Conservation (phyloP, 179 eudicot species). For the Nepenthes alata region DNA sequence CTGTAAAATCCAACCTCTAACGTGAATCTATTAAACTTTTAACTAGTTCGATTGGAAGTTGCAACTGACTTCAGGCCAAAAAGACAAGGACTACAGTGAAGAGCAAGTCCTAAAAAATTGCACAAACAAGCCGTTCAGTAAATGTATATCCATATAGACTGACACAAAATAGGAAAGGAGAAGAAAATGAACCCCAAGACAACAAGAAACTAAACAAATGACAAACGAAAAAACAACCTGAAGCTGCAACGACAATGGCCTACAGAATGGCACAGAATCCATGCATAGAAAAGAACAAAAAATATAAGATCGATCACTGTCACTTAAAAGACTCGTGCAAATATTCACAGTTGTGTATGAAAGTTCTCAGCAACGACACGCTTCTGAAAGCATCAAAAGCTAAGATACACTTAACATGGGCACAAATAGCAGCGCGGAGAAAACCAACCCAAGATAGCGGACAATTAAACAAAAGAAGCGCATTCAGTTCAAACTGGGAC, state of each 20-base stretch:
- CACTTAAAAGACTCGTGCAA: too few species aligned
- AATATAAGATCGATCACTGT: too few species aligned
- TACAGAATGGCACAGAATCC: too few species aligned
- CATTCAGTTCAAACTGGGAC: constrained; percentile 1
- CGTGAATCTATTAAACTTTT: constrained; percentile 22
- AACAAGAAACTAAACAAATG: too few species aligned
- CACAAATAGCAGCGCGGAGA: background rate
- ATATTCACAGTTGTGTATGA: too few species aligned
- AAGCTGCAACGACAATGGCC: too few species aligned
- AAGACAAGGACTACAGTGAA: background rate
- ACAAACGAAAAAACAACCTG: too few species aligned
- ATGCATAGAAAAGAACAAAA: too few species aligned
- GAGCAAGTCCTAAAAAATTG: constrained; percentile 1
- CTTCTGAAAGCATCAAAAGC: too few species aligned
- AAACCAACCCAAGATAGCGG: background rate
- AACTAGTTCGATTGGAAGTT: background rate
- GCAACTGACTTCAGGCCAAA: constrained; percentile 8
- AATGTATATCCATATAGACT: background rate
- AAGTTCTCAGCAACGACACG: too few species aligned
- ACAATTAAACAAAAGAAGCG: background rate
- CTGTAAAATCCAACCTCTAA: constrained; percentile 53
- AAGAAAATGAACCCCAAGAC: background rate
- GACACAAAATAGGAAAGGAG: background rate
- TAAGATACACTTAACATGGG: too few species aligned
- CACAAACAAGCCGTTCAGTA: background rate